These are phyloP conservation scores for Cutaneotrichosporon sp. DNA, from an alignment of 1,284 basidiomycete genomes.

Conservation along the genomic window DNA sequence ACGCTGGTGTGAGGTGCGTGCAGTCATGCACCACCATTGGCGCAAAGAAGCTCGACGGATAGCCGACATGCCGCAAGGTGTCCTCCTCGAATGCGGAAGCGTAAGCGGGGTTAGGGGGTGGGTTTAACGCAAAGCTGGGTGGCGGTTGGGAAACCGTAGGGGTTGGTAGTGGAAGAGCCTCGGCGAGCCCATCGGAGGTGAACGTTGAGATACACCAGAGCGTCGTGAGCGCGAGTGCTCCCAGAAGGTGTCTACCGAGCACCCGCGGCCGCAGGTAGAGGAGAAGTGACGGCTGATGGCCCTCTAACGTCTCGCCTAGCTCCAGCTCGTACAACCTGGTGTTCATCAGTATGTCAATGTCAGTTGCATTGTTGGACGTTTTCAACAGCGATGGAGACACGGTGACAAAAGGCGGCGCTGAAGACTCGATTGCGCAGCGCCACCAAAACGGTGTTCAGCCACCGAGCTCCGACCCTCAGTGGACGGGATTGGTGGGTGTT, in stretches of 20 bases:
- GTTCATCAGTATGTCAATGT: background rate
- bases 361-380: background rate
- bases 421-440: too few relatives aligned
- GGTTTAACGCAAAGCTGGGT: background rate
- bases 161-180: background rate
- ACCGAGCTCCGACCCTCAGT: too few relatives aligned
- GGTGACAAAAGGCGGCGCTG: too few relatives aligned
- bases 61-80: background rate
- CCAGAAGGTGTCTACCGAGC: background rate
- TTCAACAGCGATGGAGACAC: background rate
- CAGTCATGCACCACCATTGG: slow-evolving; percentile 53
- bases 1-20: slow-evolving; percentile 2
- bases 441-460: too few relatives aligned
- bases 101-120: background rate
- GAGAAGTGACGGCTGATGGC: background rate
- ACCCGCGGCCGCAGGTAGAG: background rate
- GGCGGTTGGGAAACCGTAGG: background rate
- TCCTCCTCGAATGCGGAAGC: background rate
- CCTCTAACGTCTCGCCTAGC: background rate
- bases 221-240: background rate
- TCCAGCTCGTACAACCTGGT: background rate
- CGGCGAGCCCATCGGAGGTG: background rate
- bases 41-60: slow-evolving; percentile 18
- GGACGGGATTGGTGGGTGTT: too few relatives aligned
- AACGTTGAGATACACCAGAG: background rate